These are phyloP conservation scores for Metarhizium humberi DNA, from an alignment of 2,329 filamentous ascomycete genomes.

Conservation along the genomic window DNA sequence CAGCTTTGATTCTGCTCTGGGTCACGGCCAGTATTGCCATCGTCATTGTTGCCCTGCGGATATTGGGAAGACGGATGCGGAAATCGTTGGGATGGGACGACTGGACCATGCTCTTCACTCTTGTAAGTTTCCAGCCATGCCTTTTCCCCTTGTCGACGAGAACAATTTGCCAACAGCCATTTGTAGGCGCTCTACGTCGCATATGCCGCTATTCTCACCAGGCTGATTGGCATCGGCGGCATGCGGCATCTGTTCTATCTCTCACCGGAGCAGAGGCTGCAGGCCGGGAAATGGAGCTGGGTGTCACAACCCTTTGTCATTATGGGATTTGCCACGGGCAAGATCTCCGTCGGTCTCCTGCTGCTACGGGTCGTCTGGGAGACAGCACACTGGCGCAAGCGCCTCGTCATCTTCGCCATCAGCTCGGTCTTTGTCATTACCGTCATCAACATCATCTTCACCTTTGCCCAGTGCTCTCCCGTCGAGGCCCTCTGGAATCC, in stretches of 20 bases:
- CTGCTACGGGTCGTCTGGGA: slow-evolving; percentile 4
- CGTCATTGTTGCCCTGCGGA: slow-evolving; percentile 2
- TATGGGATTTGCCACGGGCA: slow-evolving; percentile 5
- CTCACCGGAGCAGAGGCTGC: not conserved
- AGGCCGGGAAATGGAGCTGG: slow-evolving; percentile 1
- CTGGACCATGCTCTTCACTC: slow-evolving; percentile 5
- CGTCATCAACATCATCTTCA: slow-evolving; percentile 1
- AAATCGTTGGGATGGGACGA: slow-evolving; percentile 1
- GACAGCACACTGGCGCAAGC: slow-evolving; percentile 5
- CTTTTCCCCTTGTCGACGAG: not conserved
- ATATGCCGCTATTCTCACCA: not conserved
- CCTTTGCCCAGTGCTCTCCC: slow-evolving; percentile 4
- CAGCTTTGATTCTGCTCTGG: slow-evolving; percentile 1
- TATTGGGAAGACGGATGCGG: slow-evolving; percentile 3
- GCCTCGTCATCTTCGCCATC: not conserved
- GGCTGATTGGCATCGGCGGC: not conserved
- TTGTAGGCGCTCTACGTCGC: slow-evolving; percentile 1
- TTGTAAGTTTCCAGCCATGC: not conserved
- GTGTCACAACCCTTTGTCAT: slow-evolving; percentile 4
- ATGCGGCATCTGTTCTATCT: not conserved
- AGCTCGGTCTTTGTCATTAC: not conserved
- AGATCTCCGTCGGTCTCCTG: slow-evolving; percentile 3
- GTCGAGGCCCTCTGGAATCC: slow-evolving; percentile 1
- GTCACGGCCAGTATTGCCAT: not conserved
- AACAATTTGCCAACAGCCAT: not conserved